These are phyloP conservation scores for Thamnidium elegans DNA, from an alignment of 192 early-diverging fungal species.

Conservation along the genomic window DNA sequence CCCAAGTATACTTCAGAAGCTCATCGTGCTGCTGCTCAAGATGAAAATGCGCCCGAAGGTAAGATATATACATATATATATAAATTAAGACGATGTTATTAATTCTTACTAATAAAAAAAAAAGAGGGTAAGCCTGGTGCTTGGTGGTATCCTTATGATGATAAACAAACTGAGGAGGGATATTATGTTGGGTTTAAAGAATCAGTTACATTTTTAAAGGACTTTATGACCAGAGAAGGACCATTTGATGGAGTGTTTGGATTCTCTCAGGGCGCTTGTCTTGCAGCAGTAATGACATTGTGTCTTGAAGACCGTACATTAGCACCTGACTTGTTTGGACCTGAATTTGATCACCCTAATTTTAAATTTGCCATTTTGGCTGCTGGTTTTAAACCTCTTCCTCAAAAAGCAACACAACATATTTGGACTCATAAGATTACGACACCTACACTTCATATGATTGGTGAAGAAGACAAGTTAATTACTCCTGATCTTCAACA, in stretches of 20 bases:
- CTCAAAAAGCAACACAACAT: not conserved
- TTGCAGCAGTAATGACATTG: conserved; percentile 44
- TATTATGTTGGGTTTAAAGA: conserved; percentile 44
- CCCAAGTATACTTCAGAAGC: conserved; percentile 42
- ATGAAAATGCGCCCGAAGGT: conserved; percentile 42
- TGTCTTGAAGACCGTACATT: conserved; percentile 35
- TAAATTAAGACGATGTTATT: not conserved
- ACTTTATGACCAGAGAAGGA: conserved; percentile 46
- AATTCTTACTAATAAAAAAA: not conserved
- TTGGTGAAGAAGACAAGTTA: conserved; percentile 35
- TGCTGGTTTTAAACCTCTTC: conserved; percentile 39
- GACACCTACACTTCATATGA: conserved; percentile 39
- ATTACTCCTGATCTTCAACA: conserved; percentile 27
- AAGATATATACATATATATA: not conserved
- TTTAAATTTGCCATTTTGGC: conserved; percentile 48
- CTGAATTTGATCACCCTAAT: conserved; percentile 38
- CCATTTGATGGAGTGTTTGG: conserved; percentile 58
- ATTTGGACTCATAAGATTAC: conserved; percentile 18
- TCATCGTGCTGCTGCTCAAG: conserved; percentile 34
- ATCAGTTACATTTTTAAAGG: conserved; percentile 37
- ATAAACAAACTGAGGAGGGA: conserved; percentile 13
- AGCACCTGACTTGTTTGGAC: conserved; percentile 16
- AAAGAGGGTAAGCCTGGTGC: conserved; percentile 39
- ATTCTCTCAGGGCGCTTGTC: conserved; percentile 53
- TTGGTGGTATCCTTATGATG: conserved; percentile 45